A percentile compares a stretch with the other conserved stretches of the same genome.
phyloP scores from a whole-genome alignment of 2,329 filamentous ascomycete genomes.

The Allantophomopsis cytisporea region DNA sequence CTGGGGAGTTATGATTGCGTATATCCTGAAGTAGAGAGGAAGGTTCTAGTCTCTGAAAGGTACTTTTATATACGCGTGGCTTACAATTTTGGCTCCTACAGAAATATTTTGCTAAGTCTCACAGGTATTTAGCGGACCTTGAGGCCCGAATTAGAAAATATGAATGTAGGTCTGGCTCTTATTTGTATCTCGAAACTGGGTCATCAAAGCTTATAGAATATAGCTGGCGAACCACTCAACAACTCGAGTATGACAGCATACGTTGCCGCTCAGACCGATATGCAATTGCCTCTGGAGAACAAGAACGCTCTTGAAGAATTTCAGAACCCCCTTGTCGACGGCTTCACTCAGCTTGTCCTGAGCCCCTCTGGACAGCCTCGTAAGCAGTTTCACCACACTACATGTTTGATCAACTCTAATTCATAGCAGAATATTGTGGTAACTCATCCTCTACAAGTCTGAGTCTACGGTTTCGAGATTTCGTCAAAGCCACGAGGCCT shows the following conservation, averaged over 20 bases:
- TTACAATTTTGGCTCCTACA: background rate
- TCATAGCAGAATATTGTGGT: conserved; percentile 10
- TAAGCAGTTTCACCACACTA: conserved; percentile 1
- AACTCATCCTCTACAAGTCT: conserved; percentile 13
- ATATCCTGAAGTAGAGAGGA: conserved; percentile 9
- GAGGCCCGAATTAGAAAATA: conserved; percentile 8
- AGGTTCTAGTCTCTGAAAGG: conserved; percentile 9
- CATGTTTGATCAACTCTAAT: conserved; percentile 1
- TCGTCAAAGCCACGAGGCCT: conserved; percentile 9
- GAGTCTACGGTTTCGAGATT: conserved; percentile 10
- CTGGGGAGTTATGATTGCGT: conserved; percentile 6
- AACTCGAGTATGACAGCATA: background rate
- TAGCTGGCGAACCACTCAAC: background rate
- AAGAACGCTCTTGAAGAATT: conserved; percentile 2
- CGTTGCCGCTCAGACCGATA: background rate
- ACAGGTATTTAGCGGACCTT: conserved; percentile 9
- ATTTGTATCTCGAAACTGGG: background rate
- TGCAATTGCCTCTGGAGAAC: background rate
- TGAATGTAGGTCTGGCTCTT: conserved; percentile 2
- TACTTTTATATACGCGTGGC: conserved; percentile 1
- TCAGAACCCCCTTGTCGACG: conserved; percentile 4
- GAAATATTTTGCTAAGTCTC: conserved; percentile 1
- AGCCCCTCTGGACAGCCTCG: conserved; percentile 2
- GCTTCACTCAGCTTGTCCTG: conserved; percentile 3
- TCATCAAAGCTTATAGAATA: background rate